A percentile compares a stretch with the other conserved stretches of the same genome.
These are phyloP conservation scores for Sphaceloma murrayae DNA, from an alignment of 2,329 filamentous ascomycete genomes.

Conservation along the genomic window DNA sequence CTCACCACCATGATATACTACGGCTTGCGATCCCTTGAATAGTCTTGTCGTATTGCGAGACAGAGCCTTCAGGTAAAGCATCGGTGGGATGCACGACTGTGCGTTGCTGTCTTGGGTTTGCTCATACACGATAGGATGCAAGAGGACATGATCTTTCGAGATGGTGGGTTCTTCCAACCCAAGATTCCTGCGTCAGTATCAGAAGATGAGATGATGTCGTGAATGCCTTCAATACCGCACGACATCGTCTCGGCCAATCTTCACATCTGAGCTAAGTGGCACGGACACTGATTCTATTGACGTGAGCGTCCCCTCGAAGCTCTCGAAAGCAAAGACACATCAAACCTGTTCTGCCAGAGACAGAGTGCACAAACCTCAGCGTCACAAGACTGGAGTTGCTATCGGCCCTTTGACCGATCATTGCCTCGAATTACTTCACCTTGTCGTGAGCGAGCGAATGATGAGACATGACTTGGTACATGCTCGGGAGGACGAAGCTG, in stretches of 20 bases:
- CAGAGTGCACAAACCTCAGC: constrained; percentile 1
- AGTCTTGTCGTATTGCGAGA: constrained; percentile 37
- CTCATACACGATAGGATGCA: constrained; percentile 41
- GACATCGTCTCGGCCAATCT: constrained; percentile 26
- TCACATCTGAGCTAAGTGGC: not conserved
- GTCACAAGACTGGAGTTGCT: too few relatives aligned
- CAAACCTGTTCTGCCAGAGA: constrained; percentile 11
- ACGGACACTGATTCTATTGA: not conserved
- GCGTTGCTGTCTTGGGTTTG: constrained; percentile 29
- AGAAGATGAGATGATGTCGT: not conserved
- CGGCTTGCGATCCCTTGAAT: constrained; percentile 23
- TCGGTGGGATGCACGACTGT: constrained; percentile 33
- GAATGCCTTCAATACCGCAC: constrained; percentile 17
- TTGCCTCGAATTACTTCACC: not conserved
- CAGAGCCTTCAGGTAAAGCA: constrained; percentile 40
- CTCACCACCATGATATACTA: not conserved
- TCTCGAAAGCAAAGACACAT: not conserved
- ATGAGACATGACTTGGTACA: too few relatives aligned
- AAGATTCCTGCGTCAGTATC: constrained; percentile 17
- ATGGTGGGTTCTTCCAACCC: constrained; percentile 29
- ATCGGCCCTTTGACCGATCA: too few relatives aligned
- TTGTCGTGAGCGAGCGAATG: constrained; percentile 1
- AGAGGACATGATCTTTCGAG: constrained; percentile 38
- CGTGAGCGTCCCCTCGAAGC: too few relatives aligned
- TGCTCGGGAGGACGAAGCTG: too few relatives aligned